phyloP scores from a whole-genome alignment of 441 rosid species.

The Corymbia citriodora region DNA sequence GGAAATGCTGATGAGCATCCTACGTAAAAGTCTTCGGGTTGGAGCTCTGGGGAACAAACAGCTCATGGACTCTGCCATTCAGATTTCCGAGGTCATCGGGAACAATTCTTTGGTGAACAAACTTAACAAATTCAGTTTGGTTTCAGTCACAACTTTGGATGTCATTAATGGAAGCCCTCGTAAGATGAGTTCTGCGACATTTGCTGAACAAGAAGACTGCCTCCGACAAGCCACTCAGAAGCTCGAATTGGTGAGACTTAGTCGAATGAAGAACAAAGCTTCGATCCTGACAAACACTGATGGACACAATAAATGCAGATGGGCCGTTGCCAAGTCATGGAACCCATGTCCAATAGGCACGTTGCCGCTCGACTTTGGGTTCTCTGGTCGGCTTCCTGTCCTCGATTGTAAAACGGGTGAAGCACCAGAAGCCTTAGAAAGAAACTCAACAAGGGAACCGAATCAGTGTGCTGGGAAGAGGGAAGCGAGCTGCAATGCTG shows the following conservation, averaged over 20 bases:
- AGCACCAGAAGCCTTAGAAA: slow-evolving; percentile 14
- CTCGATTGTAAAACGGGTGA: slow-evolving; percentile 26
- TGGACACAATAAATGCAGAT: slow-evolving; percentile 26
- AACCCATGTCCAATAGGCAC: slow-evolving; percentile 86
- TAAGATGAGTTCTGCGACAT: not conserved
- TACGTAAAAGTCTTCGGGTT: slow-evolving; percentile 50
- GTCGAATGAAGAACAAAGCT: slow-evolving; percentile 20
- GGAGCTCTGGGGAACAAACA: slow-evolving; percentile 36
- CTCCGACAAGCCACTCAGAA: slow-evolving; percentile 51
- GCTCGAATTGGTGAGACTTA: slow-evolving; percentile 42
- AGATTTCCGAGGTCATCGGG: slow-evolving; percentile 42
- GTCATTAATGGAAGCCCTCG: slow-evolving; percentile 9
- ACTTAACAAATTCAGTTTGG: slow-evolving; percentile 36
- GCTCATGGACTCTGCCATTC: slow-evolving; percentile 47
- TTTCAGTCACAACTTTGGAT: slow-evolving; percentile 15
- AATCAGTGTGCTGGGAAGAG: slow-evolving; percentile 20
- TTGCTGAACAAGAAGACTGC: slow-evolving; percentile 41
- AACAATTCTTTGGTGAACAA: slow-evolving; percentile 35
- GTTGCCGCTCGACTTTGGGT: slow-evolving; percentile 61
- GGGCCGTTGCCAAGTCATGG: slow-evolving; percentile 69
- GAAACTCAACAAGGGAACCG: slow-evolving; percentile 15
- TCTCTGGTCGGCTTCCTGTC: slow-evolving; percentile 60
- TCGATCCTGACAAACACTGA: slow-evolving; percentile 16
- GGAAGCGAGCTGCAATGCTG: slow-evolving; percentile 18
- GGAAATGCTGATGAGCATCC: slow-evolving; percentile 38